Percentiles rank a stretch among this genome's conserved stretches.
phyloP scores from a whole-genome alignment of 495 filamentous ascomycete genomes.

The Cudoniella acicularis region DNA sequence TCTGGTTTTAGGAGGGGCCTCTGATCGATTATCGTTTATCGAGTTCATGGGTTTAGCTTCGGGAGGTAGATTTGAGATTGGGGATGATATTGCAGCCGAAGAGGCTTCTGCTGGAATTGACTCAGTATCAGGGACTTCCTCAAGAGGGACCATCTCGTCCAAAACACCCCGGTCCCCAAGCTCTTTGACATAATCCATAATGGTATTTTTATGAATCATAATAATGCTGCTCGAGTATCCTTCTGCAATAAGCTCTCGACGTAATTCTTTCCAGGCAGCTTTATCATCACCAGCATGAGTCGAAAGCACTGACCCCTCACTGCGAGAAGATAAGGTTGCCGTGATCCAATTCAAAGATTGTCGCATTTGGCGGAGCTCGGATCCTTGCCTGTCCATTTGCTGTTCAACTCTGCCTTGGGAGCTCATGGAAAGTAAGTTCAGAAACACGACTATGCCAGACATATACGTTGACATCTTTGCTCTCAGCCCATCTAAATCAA shows the following conservation, averaged over 20 bases:
- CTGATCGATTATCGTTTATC: too few species aligned
- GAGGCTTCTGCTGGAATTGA: too few species aligned
- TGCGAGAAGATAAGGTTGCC: not conserved
- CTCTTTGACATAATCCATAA: slow-evolving; percentile 15
- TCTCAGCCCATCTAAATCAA: slow-evolving; percentile 9
- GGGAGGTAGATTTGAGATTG: too few species aligned
- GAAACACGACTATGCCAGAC: slow-evolving; percentile 3
- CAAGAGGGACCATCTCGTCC: too few species aligned
- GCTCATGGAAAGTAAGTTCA: slow-evolving; percentile 8
- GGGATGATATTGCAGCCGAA: too few species aligned
- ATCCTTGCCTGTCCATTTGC: slow-evolving; percentile 1
- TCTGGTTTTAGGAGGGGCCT: too few species aligned
- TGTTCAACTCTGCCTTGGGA: slow-evolving; percentile 11
- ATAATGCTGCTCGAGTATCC: slow-evolving; percentile 2
- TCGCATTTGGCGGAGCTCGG: not conserved
- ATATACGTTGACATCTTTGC: slow-evolving; percentile 5
- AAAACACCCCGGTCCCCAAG: slow-evolving; percentile 10
- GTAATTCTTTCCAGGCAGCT: slow-evolving; percentile 13
- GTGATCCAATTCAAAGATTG: slow-evolving; percentile 1
- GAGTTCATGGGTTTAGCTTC: too few species aligned
- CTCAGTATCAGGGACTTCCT: too few species aligned
- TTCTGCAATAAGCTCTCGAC: slow-evolving; percentile 7
- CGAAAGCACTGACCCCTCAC: slow-evolving; percentile 2
- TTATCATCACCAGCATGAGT: slow-evolving; percentile 7
- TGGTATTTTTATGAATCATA: slow-evolving; percentile 5